Base-by-base conservation (phyloP, 495 filamentous ascomycete genomes). In the Podospora conica region DNA sequence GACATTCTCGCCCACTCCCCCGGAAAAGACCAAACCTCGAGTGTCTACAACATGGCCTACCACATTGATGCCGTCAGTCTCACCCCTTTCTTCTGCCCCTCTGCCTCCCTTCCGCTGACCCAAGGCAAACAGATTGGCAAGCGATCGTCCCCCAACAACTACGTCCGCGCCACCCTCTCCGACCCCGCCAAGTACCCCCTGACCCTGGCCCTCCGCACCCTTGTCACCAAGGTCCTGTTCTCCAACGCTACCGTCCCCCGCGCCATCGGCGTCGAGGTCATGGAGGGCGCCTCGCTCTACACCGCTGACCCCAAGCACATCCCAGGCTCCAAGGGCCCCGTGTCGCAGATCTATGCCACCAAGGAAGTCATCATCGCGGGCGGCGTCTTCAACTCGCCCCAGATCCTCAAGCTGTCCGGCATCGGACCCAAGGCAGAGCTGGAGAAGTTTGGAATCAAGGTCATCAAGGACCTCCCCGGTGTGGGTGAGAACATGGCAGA, bases 401-500 rank as follows among this genome's bases (percentile, higher is more conserved):
- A 85, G 53, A 79, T 87, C 18, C 74, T 88, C 10, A 82, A 85
- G 65, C 81, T 83, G 3, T 83, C 78, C 20, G 85, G 84, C 9
- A 81, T 88, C 59, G 85, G 86, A 0, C 78, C 82, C 0, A 76
- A 74, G 9, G 75, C 77, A 0, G 83, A 86, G 57, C 74, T 86
- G 12, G 63, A 72, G 1, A 76, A 80, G 54, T 76, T 81, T 63
- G 72, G 72, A 10, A 86, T 88, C 55, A 69, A 77, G n/a, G 76
- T 81, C 25, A 66, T 78, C 21, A 70, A 80, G 2, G 74, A 85
- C 24, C 69, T 82, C 1, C 84, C 84, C 9, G 85, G 83, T 11
- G 85, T 87, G 2, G 85, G 85, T 5, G 78, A 78, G 60, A 84
- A 84, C 55, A 76, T 87, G 7, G 79, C 79, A 68, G 86, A 88